Evolutionary conservation across 2,329 filamentous ascomycete genomes (phyloP).

Genomic region (Laburnicola sp.): DNA sequence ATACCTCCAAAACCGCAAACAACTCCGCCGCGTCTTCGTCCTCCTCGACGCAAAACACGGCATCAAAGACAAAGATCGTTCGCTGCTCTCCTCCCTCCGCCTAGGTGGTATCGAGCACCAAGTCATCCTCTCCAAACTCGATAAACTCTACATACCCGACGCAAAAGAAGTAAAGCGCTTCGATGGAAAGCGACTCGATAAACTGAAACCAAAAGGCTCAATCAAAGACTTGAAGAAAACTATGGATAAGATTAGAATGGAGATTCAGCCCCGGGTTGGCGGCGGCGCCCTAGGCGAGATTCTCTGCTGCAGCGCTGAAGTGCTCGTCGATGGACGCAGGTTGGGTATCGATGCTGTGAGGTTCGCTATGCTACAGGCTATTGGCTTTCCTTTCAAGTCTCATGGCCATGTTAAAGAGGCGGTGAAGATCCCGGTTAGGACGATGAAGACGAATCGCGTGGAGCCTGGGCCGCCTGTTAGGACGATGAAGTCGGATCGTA

Average conservation of each 20-base stretch:
- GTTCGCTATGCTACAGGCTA: slow-evolving; percentile 66
- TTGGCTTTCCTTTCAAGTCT: slow-evolving; percentile 26
- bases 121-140: slow-evolving; percentile 67
- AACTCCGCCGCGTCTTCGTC: slow-evolving; percentile 66
- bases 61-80: slow-evolving; percentile 62
- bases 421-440: neutral
- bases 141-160: slow-evolving; percentile 46
- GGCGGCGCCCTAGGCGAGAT: slow-evolving; percentile 59
- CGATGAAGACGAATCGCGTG: slow-evolving; percentile 3
- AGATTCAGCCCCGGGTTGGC: slow-evolving; percentile 38
- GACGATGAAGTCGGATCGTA: neutral
- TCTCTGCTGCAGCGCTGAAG: slow-evolving; percentile 60
- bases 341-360: slow-evolving; percentile 65
- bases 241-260: slow-evolving; percentile 44
- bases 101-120: slow-evolving; percentile 64
- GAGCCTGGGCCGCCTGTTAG: neutral
- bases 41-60: slow-evolving; percentile 67
- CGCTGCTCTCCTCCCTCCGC: slow-evolving; percentile 60
- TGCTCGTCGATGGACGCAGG: slow-evolving; percentile 50
- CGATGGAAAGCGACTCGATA: slow-evolving; percentile 16
- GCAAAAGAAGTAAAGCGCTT: slow-evolving; percentile 20
- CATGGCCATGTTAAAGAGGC: neutral
- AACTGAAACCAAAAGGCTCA: slow-evolving; percentile 37
- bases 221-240: slow-evolving; percentile 49
- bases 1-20: slow-evolving; percentile 64